Evolutionary conservation across 768 basidiomycete genomes (phyloP).

Genomic region (Boletus sensibilis): DNA sequence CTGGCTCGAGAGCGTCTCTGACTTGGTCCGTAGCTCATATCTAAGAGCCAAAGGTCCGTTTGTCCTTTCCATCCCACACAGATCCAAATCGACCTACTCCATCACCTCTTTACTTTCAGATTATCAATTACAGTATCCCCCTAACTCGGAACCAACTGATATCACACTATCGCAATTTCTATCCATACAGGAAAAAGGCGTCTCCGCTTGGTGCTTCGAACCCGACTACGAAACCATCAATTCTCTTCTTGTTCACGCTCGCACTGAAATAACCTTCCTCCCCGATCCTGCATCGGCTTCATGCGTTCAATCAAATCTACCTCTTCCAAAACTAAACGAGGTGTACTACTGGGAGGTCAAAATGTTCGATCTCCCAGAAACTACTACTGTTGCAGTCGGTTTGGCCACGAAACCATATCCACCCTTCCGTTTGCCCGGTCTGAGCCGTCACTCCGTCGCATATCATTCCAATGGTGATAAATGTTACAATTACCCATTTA

Average conservation of each 20-base stretch:
- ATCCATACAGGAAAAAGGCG: constrained; percentile 98
- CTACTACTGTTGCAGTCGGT: constrained; percentile 88
- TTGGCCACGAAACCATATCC: constrained; percentile 97
- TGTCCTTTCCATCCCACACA: neutral
- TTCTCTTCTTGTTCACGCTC: constrained; percentile 88
- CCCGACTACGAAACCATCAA: constrained; percentile 96
- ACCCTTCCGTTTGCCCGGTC: constrained; percentile 86
- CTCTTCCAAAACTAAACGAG: constrained; percentile 95
- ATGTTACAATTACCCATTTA: constrained; percentile 96
- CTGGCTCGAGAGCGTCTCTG: constrained; percentile 85
- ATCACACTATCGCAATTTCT: constrained; percentile 98
- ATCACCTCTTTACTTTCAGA: constrained; percentile 42
- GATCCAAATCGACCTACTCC: constrained; percentile 7
- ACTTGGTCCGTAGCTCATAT: constrained; percentile 67
- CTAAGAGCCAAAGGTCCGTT: constrained; percentile 80
- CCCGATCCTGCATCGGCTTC: constrained; percentile 94
- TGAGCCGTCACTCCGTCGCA: constrained; percentile 83
- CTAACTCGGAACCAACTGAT: constrained; percentile 95
- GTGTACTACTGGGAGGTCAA: constrained; percentile 99
- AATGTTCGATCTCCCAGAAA: constrained; percentile 92
- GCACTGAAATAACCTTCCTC: constrained; percentile 97
- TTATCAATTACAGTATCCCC: constrained; percentile 83
- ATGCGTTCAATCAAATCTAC: constrained; percentile 94
- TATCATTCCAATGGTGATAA: constrained; percentile 98
- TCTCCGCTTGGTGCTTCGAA: constrained; percentile 99